These are phyloP conservation scores for Fusarium praegraminearum DNA, from an alignment of 2,329 filamentous ascomycete genomes.

Conservation along the genomic window DNA sequence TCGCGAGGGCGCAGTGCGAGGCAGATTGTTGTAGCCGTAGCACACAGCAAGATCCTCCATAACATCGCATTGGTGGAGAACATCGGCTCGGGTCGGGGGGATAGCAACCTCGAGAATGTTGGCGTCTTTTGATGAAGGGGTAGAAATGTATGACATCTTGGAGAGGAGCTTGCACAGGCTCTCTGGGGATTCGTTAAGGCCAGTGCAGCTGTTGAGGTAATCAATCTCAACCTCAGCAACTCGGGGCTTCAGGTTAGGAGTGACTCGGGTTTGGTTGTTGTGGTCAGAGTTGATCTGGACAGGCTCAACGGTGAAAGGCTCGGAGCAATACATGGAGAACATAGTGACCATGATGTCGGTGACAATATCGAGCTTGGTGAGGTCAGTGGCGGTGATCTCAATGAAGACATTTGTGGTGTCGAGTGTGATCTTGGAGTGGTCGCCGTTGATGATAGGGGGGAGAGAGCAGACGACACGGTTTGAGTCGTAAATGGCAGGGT, in stretches of 20 bases:
- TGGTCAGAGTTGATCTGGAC: slow-evolving; percentile 93
- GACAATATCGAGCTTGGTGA: slow-evolving; percentile 96
- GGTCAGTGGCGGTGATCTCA: slow-evolving; percentile 95
- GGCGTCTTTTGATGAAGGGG: slow-evolving; percentile 75
- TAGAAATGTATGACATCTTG: slow-evolving; percentile 90
- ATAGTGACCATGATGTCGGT: slow-evolving; percentile 96
- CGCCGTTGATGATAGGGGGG: slow-evolving; percentile 96
- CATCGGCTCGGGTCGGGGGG: slow-evolving; percentile 90
- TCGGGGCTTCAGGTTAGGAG: slow-evolving; percentile 83
- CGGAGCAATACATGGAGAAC: slow-evolving; percentile 92
- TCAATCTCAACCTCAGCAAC: slow-evolving; percentile 85
- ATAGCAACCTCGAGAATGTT: slow-evolving; percentile 84
- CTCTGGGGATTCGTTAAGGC: slow-evolving; percentile 78
- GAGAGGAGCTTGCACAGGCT: slow-evolving; percentile 83
- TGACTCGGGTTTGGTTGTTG: slow-evolving; percentile 84
- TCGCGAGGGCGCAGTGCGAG: slow-evolving; percentile 86
- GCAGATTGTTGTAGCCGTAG: slow-evolving; percentile 97
- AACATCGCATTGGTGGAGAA: slow-evolving; percentile 95
- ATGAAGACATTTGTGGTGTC: slow-evolving; percentile 95
- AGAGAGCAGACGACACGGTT: slow-evolving; percentile 90
- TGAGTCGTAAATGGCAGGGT: slow-evolving; percentile 94
- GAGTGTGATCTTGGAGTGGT: slow-evolving; percentile 95
- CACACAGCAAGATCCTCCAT: slow-evolving; percentile 99
- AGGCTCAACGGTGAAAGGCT: slow-evolving; percentile 93
- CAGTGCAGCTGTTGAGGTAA: slow-evolving; percentile 94